A percentile compares a stretch with the other conserved stretches of the same genome.
phyloP scores from a whole-genome alignment of 305 asterid species.

The Petunia hybrid region DNA sequence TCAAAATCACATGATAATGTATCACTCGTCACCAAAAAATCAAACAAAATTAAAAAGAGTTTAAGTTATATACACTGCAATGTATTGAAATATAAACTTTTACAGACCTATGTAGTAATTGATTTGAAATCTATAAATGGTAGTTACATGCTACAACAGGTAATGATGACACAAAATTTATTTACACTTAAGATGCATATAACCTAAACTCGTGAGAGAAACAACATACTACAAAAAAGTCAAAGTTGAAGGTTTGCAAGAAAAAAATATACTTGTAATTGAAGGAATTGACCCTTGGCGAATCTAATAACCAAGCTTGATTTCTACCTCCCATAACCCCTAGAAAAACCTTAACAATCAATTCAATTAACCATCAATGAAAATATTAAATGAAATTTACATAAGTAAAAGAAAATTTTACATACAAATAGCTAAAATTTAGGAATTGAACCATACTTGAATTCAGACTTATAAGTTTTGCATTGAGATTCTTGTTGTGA shows the following conservation, averaged over 20 bases:
- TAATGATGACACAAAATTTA: too few species aligned
- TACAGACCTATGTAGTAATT: too few species aligned
- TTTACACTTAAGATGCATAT: too few species aligned
- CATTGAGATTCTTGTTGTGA: conserved; percentile 75
- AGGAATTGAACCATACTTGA: conserved; percentile 15
- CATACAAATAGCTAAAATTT: not conserved
- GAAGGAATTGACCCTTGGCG: conserved; percentile 92
- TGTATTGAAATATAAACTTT: too few species aligned
- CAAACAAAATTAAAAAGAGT: not conserved
- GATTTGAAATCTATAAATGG: too few species aligned
- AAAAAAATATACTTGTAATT: conserved; percentile 69
- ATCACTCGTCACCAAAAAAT: not conserved
- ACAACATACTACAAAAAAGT: not conserved
- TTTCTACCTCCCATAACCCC: conserved; percentile 99
- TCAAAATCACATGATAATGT: conserved; percentile 16
- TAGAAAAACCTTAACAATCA: conserved; percentile 66
- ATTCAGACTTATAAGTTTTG: conserved; percentile 69
- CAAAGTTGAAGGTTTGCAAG: conserved; percentile 2
- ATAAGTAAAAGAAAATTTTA: not conserved
- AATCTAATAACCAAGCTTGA: conserved; percentile 91
- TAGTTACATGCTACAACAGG: too few species aligned
- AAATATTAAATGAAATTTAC: not conserved
- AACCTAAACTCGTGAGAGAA: not conserved
- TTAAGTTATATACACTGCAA: too few species aligned
- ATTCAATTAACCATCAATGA: not conserved